Percentiles rank a stretch among this genome's conserved stretches.
phyloP scores from a whole-genome alignment of 306 rosid genomes.

The Herpetospermum pedunculosum region DNA sequence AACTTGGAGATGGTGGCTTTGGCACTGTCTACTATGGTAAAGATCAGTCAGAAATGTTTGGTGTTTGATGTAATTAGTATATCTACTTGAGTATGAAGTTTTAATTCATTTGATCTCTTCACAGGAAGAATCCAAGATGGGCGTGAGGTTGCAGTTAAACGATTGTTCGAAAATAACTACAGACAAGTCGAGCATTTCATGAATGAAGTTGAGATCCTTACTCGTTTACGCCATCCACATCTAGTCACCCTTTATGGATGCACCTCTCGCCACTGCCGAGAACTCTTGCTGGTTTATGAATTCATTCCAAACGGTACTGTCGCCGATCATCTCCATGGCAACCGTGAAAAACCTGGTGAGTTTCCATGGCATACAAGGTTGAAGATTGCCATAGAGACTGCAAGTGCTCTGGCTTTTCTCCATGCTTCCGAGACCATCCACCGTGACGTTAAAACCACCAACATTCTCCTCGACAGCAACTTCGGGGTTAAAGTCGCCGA shows the following conservation, averaged over 20 bases:
- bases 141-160: constrained; percentile 70
- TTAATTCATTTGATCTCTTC: not conserved
- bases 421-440: constrained; percentile 71
- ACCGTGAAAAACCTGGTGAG: constrained; percentile 29
- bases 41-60: not conserved
- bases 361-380: constrained; percentile 49
- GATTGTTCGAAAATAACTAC: constrained; percentile 59
- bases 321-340: constrained; percentile 79
- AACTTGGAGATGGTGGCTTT: constrained; percentile 84
- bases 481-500: constrained; percentile 74
- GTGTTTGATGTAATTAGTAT: not conserved
- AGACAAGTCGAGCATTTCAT: constrained; percentile 69
- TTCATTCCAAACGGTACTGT: constrained; percentile 71
- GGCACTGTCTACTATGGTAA: constrained; percentile 83
- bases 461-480: constrained; percentile 57
- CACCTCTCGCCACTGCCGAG: constrained; percentile 68
- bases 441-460: constrained; percentile 72
- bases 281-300: constrained; percentile 76
- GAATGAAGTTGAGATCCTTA: constrained; percentile 55
- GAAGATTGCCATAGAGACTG: constrained; percentile 67
- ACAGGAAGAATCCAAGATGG: constrained; percentile 63
- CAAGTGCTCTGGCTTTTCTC: constrained; percentile 64
- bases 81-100: not conserved
- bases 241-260: constrained; percentile 77
- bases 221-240: constrained; percentile 47